Percentiles rank a stretch among this genome's conserved stretches.
phyloP scores from a whole-genome alignment of 2,329 filamentous ascomycete species.

The Volutella citrinella region DNA sequence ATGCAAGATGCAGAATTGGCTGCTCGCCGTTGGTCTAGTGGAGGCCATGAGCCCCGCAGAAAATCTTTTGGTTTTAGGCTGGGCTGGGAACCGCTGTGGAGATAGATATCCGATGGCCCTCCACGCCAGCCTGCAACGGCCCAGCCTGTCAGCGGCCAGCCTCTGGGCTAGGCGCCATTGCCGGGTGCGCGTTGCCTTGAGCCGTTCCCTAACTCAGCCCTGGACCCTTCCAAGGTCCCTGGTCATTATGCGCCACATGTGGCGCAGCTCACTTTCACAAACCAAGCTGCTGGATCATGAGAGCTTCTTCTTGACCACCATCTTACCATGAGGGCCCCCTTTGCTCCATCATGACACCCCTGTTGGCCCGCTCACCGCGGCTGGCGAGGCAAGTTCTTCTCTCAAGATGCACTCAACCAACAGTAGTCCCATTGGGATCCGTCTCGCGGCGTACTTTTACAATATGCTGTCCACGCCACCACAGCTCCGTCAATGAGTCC shows the following conservation, averaged over 20 bases:
- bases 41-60: too few relatives aligned
- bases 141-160: too few relatives aligned
- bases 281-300: slow-evolving; percentile 13
- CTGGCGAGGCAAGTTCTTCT: slow-evolving; percentile 8
- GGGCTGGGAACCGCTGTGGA: too few relatives aligned
- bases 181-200: too few relatives aligned
- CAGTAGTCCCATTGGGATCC: too few relatives aligned
- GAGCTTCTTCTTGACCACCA: slow-evolving; percentile 10
- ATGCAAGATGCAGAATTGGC: neutral
- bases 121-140: too few relatives aligned
- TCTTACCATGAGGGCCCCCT: slow-evolving; percentile 17
- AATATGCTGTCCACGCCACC: slow-evolving; percentile 8
- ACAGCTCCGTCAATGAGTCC: slow-evolving; percentile 1
- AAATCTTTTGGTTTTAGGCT: too few relatives aligned
- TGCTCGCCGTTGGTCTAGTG: neutral
- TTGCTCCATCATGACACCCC: slow-evolving; percentile 17
- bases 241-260: slow-evolving; percentile 2
- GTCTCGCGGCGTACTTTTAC: slow-evolving; percentile 12
- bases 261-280: neutral
- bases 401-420: neutral
- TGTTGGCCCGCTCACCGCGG: slow-evolving; percentile 12
- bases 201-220: too few relatives aligned
- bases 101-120: too few relatives aligned
- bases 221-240: too few relatives aligned
- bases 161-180: too few relatives aligned